Percentiles rank a stretch among this genome's conserved stretches.
These are phyloP conservation scores for Morella rubra DNA, from an alignment of 306 rosid genomes.

Conservation along the genomic window DNA sequence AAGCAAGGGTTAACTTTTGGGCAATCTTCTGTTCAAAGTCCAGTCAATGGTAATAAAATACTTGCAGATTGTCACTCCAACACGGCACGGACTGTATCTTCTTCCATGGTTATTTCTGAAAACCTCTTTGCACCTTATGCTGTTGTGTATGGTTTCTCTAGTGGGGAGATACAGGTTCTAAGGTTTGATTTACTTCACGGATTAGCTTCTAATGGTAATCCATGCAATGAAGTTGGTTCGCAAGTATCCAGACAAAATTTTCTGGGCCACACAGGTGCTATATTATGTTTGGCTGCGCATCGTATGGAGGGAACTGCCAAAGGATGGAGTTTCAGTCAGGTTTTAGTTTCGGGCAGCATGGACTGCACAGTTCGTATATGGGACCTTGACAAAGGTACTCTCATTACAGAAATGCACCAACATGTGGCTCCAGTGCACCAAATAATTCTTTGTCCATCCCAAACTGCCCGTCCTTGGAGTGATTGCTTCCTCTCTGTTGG, in stretches of 20 bases:
- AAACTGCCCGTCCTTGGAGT: conserved; percentile 74
- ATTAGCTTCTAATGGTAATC: conserved; percentile 43
- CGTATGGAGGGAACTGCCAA: conserved; percentile 51
- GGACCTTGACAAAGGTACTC: conserved; percentile 76
- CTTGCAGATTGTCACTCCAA: conserved; percentile 23
- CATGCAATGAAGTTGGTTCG: conserved; percentile 44
- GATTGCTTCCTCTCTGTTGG: conserved; percentile 93
- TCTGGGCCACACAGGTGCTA: conserved; percentile 77
- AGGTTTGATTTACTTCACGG: conserved; percentile 67
- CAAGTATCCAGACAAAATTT: conserved; percentile 51
- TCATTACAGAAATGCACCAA: conserved; percentile 81
- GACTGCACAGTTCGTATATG: conserved; percentile 87
- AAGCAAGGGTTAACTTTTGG: conserved; percentile 36
- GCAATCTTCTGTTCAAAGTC: conserved; percentile 30
- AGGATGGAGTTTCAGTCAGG: conserved; percentile 45
- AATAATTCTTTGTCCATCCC: conserved; percentile 75
- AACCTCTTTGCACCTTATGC: conserved; percentile 61
- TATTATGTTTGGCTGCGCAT: conserved; percentile 94
- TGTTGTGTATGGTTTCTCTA: conserved; percentile 71
- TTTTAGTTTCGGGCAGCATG: conserved; percentile 89
- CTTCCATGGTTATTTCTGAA: conserved; percentile 77
- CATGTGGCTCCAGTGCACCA: conserved; percentile 93
- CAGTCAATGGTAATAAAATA: conserved; percentile 26
- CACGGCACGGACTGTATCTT: conserved; percentile 51
- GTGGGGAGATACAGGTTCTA: conserved; percentile 75